These are phyloP conservation scores for Yamadazyma olivae DNA, from an alignment of 805 yeast species.

Conservation along the genomic window DNA sequence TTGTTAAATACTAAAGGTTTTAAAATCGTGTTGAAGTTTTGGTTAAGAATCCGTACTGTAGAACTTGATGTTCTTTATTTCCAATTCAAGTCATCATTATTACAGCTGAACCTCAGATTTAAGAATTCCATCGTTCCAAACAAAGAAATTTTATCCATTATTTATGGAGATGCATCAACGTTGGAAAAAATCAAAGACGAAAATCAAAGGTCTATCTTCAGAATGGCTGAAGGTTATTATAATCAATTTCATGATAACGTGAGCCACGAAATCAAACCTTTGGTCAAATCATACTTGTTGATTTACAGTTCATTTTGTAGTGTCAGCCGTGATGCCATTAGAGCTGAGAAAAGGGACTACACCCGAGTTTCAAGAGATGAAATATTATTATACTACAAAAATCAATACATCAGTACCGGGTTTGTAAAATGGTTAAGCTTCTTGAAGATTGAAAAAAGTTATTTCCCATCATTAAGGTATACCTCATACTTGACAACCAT, in stretches of 20 bases:
- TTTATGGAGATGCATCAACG: slow-evolving; percentile 11
- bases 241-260: slow-evolving; percentile 10
- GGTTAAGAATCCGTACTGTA: slow-evolving; percentile 28
- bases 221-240: slow-evolving; percentile 15
- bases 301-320: slow-evolving; percentile 5
- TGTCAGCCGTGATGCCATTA: background rate
- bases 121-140: slow-evolving; percentile 25
- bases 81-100: slow-evolving; percentile 24
- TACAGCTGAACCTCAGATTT: slow-evolving; percentile 19
- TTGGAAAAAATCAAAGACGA: slow-evolving; percentile 7
- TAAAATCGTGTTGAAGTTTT: slow-evolving; percentile 16
- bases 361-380: background rate
- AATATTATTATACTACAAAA: slow-evolving; percentile 2
- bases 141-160: slow-evolving; percentile 12
- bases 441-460: slow-evolving; percentile 21
- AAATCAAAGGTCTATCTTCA: slow-evolving; percentile 3
- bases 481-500: slow-evolving; percentile 24
- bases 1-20: slow-evolving; percentile 11
- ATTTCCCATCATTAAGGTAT: slow-evolving; percentile 28
- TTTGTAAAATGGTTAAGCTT: slow-evolving; percentile 25
- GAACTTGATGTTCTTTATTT: slow-evolving; percentile 25
- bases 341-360: background rate
- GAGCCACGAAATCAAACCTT: background rate
- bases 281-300: slow-evolving; percentile 7
- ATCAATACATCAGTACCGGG: slow-evolving; percentile 1